Evolutionary conservation across 495 filamentous ascomycete species (phyloP), one percentile per base, ranked within the genome.

Genomic region (Cetradonia linearis): DNA sequence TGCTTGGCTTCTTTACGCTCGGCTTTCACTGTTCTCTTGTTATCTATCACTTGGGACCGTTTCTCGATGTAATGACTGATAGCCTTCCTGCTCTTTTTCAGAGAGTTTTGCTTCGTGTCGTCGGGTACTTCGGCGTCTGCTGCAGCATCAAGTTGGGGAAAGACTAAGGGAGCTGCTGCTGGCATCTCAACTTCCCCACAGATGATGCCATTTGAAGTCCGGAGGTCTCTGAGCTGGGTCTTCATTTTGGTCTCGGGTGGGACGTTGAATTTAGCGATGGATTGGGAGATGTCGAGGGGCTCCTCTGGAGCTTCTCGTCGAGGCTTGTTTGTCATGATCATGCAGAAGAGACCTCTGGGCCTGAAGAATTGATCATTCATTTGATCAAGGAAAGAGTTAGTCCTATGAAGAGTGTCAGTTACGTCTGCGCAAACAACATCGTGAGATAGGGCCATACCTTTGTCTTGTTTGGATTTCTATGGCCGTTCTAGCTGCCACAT

Each of bases 81-180:
- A 36, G 10, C 18, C 30, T 34, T 54, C 6, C 30, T 16, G 2
- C 30, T 23, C 20, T 36, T 34, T n/a, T 54, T n/a, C 9, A 34
- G 28, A 34, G 50, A 14, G 2, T 13, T 54, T 54, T 34, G 28
- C 50, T 54, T 54, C 20, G 50, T 54, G 30, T 8, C 10, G 34
- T 53, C 31, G 13, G 28, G 6, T 1, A 13, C 31, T 34, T 33
- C 30, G 18, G 18, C 8, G 6, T 5, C 50, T 1, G 68, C 70
- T 0, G 75, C 54, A 33, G 70, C 63, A 30, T 83, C 80, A 1
- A 84, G 67, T 11, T 67, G 71, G 1, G 81, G 82, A 60, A 77
- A 83, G 20, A 82, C 65, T 8, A 86, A 66, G 0, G 78, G 77
- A 2, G 81, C 81, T 5, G 75, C 65, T 59, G 80, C 75, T 0